Evolutionary conservation across 2,329 filamentous ascomycete genomes (phyloP), one percentile per base, ranked within the genome.

Genomic region (Nakataea oryzae): DNA sequence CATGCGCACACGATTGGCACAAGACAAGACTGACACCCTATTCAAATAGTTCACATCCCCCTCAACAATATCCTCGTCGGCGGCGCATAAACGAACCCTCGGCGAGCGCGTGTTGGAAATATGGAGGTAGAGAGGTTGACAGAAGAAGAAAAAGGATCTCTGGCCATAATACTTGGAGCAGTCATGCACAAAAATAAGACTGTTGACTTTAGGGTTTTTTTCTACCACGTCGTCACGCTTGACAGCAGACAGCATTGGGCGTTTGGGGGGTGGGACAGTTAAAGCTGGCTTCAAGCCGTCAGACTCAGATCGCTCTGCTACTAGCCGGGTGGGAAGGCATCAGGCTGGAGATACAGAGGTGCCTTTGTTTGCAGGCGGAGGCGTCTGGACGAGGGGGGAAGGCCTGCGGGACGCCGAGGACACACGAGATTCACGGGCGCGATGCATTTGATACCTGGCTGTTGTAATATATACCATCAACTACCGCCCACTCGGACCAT

Each of bases 61-160:
- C 81, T 89, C 66, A 88, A 88, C 81, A 85, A 87, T 73, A 84
- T 88, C 64, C 80, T 89, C 63, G 86, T 89, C 66, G 85, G 84
- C 64, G 85, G 83, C 73, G 85, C 85, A 72, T 87, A 83, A 77
- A 64, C 29, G 41, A 50, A 50, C 21, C 21, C 21, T n/a, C 4
- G 41, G 41, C 41, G 41, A 50, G 17, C 41, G 41, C 5, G 41
- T n/a, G 6, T 50, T 50, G 27, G 54, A 28, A 24, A 17, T 7
- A 56, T n/a, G 12, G 54, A 28, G 24, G 54, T 11, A 24, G 26
- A 29, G 2, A 11, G 54, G 12, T 21, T 27, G 6, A n/a, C n/a
- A n/a, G n/a, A n/a, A n/a, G n/a, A n/a, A n/a, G n/a, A n/a, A n/a
- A n/a, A n/a, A 14, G 26, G 7, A n/a, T 50, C 11, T 50, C 41